Percentiles rank a stretch among this genome's conserved stretches.
These are phyloP conservation scores for Ganoderma lucidum DNA, from an alignment of 1,284 basidiomycete genomes.

Conservation along the genomic window DNA sequence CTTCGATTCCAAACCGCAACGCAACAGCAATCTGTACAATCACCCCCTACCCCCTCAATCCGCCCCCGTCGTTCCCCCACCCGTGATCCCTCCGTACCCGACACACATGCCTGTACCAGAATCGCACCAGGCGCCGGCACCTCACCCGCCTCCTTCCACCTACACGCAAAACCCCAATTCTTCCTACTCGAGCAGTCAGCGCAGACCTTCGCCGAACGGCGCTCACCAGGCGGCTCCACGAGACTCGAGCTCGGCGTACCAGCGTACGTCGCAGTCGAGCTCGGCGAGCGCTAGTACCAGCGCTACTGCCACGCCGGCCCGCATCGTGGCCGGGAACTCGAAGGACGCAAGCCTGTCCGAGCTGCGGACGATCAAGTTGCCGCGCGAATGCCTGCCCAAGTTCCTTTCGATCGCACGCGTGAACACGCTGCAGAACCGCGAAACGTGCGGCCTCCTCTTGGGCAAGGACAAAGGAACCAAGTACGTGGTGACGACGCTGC, in stretches of 20 bases:
- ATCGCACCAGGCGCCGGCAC: constrained; percentile 25
- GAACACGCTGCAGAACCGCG: constrained; percentile 66
- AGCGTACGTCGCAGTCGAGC: constrained; percentile 15
- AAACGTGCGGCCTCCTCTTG: constrained; percentile 73
- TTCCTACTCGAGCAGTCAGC: constrained; percentile 25
- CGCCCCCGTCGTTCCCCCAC: constrained; percentile 27
- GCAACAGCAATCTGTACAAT: constrained; percentile 32
- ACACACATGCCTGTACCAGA: constrained; percentile 31
- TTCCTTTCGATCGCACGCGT: constrained; percentile 75
- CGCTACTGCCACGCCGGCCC: constrained; percentile 26
- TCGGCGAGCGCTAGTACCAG: constrained; percentile 8
- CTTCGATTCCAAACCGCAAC: constrained; percentile 36
- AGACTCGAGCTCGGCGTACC: constrained; percentile 8
- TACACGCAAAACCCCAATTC: constrained; percentile 26
- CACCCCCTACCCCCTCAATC: constrained; percentile 37
- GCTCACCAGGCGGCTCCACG: constrained; percentile 32
- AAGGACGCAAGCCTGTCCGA: constrained; percentile 41
- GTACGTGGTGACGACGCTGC: constrained; percentile 75
- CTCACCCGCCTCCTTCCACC: constrained; percentile 15
- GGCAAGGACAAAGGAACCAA: constrained; percentile 64
- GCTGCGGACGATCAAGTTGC: constrained; percentile 71
- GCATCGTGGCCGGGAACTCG: constrained; percentile 41
- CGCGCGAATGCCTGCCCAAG: constrained; percentile 70
- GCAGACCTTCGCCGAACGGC: constrained; percentile 34
- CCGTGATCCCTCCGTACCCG: constrained; percentile 36